Percentiles rank a stretch among this genome's conserved stretches.
Conservation (phyloP, 805 yeast genomes). For the Metschnikowia continentalis region DNA sequence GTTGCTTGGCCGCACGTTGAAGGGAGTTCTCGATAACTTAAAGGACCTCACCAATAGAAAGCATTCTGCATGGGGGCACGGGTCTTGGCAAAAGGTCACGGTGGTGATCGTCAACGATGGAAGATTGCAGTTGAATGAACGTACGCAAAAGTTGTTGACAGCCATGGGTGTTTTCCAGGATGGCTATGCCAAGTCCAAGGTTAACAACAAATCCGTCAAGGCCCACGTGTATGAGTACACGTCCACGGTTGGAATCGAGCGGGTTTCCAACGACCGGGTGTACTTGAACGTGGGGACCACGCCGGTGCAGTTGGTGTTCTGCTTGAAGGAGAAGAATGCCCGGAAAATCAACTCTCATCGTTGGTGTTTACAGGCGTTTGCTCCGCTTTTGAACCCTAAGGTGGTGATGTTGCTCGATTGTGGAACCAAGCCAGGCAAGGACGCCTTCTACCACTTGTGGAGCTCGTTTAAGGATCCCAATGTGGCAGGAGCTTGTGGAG, state of each 20-base stretch:
- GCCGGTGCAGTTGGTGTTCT: conserved; percentile 59
- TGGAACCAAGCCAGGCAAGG: conserved; percentile 59
- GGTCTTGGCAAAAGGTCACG: conserved; percentile 57
- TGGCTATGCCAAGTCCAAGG: conserved; percentile 56
- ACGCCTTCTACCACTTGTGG: conserved; percentile 57
- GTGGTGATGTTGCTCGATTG: conserved; percentile 57
- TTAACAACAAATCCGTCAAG: conserved; percentile 56
- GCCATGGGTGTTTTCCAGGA: conserved; percentile 65
- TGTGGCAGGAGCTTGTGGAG: conserved; percentile 74
- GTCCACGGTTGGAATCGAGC: conserved; percentile 54
- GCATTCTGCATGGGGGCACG: conserved; percentile 45
- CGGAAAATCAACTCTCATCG: conserved; percentile 65
- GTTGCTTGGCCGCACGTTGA: conserved; percentile 55
- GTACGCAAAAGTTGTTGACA: conserved; percentile 59
- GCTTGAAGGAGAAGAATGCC: conserved; percentile 58
- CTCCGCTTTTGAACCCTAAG: conserved; percentile 54
- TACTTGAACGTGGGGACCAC: conserved; percentile 63
- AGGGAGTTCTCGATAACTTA: conserved; percentile 62
- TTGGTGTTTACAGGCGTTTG: conserved; percentile 66
- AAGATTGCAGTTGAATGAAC: conserved; percentile 58
- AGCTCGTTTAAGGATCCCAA: conserved; percentile 51
- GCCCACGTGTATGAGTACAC: conserved; percentile 68
- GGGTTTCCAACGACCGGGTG: conserved; percentile 55
- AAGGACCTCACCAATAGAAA: conserved; percentile 49
- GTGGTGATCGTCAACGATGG: conserved; percentile 65